These are phyloP conservation scores for Ustilago xerochloae DNA, from an alignment of 1,284 basidiomycete genomes.

Conservation along the genomic window DNA sequence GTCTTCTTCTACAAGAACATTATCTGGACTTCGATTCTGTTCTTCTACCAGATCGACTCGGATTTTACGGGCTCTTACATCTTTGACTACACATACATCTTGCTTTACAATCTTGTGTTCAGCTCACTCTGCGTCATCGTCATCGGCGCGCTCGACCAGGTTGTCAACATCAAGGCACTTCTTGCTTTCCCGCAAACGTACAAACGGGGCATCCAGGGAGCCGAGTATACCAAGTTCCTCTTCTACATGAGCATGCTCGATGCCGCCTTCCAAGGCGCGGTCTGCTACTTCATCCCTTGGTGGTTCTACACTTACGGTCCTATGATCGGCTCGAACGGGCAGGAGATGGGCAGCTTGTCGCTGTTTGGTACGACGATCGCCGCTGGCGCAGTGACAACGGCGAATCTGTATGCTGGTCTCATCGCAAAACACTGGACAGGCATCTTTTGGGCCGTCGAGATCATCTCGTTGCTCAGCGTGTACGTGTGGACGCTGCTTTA, in stretches of 20 bases:
- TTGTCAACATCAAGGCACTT: constrained; percentile 88
- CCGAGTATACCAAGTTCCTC: constrained; percentile 89
- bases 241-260: constrained; percentile 97
- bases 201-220: constrained; percentile 87
- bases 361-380: constrained; percentile 94
- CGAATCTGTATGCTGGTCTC: constrained; percentile 73
- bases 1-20: constrained; percentile 87
- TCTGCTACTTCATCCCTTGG: constrained; percentile 91
- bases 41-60: constrained; percentile 93
- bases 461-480: constrained; percentile 57
- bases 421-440: constrained; percentile 53
- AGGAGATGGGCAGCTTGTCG: constrained; percentile 73
- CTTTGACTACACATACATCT: constrained; percentile 81
- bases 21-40: constrained; percentile 80
- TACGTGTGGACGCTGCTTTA: constrained; percentile 60
- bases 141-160: constrained; percentile 96
- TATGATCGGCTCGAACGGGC: constrained; percentile 46
- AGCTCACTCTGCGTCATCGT: constrained; percentile 91
- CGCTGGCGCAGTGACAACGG: constrained; percentile 84
- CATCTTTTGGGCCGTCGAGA: constrained; percentile 58
- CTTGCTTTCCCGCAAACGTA: constrained; percentile 94
- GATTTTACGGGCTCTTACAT: constrained; percentile 92
- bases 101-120: constrained; percentile 85
- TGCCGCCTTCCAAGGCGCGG: constrained; percentile 88
- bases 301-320: constrained; percentile 76